These are phyloP conservation scores for Ophiostoma perfectum DNA, from an alignment of 2,329 filamentous ascomycete species.

Conservation along the genomic window DNA sequence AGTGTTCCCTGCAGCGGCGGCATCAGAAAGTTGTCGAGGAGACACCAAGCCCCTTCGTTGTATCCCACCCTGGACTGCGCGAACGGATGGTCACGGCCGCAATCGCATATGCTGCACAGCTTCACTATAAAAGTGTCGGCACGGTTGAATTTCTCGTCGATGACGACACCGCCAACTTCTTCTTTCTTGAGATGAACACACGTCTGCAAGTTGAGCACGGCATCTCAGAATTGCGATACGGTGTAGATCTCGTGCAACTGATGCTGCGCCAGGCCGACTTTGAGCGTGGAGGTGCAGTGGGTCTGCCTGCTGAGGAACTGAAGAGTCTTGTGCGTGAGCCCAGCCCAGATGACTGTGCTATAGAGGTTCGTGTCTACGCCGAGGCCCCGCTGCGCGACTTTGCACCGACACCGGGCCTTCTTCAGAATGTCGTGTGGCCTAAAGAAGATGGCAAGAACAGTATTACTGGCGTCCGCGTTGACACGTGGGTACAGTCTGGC, in stretches of 20 bases:
- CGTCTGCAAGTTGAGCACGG: conserved; percentile 43
- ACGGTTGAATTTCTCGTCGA: conserved; percentile 25
- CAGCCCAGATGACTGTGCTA: conserved; percentile 37
- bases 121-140: conserved; percentile 21
- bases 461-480: conserved; percentile 51
- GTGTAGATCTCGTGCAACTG: conserved; percentile 36
- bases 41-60: conserved; percentile 53
- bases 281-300: conserved; percentile 39
- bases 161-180: conserved; percentile 19
- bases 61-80: neutral
- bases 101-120: conserved; percentile 6
- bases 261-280: conserved; percentile 41
- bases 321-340: neutral
- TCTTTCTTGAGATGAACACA: conserved; percentile 25
- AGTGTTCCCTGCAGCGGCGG: conserved; percentile 57
- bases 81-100: conserved; percentile 28
- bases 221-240: conserved; percentile 38
- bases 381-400: neutral
- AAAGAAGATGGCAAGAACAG: conserved; percentile 62
- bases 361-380: neutral
- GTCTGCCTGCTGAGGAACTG: conserved; percentile 4
- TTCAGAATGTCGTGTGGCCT: neutral
- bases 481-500: conserved; percentile 64
- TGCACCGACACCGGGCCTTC: neutral
- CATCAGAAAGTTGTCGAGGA: conserved; percentile 63